These are phyloP conservation scores for Hordeum marinum DNA, from an alignment of 176 grass and related monocot genomes.

Conservation along the genomic window DNA sequence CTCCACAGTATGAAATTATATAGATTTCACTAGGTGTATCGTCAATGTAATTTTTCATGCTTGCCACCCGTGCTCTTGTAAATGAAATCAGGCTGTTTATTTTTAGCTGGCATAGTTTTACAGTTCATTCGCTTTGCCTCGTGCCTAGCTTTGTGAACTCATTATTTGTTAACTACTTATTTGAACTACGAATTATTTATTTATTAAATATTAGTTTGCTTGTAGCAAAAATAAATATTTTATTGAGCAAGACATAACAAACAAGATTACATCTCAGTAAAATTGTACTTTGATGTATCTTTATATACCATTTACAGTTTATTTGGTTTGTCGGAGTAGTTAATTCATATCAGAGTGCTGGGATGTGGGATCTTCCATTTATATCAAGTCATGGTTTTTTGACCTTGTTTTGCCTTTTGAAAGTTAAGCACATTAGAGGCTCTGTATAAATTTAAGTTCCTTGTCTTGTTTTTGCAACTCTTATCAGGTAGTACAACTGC, in stretches of 20 bases:
- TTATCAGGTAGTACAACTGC: slow-evolving; percentile 84
- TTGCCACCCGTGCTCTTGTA: not conserved
- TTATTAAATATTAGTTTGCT: not conserved
- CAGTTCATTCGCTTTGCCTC: not conserved
- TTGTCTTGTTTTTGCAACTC: slow-evolving; percentile 15
- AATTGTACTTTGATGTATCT: not conserved
- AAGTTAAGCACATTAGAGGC: not conserved
- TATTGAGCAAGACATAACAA: not conserved
- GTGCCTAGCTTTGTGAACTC: not conserved
- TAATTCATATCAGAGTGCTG: slow-evolving; percentile 8
- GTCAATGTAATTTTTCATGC: not conserved
- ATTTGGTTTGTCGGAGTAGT: not conserved
- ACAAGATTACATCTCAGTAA: not conserved
- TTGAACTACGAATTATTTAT: not conserved
- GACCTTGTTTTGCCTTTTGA: not conserved
- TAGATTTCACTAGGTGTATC: not conserved
- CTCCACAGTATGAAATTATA: not conserved
- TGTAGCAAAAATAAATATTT: slow-evolving; percentile 22
- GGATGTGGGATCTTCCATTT: not conserved
- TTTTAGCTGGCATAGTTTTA: not conserved
- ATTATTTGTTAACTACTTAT: slow-evolving; percentile 10
- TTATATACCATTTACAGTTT: not conserved
- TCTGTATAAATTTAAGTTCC: not conserved
- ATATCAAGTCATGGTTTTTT: not conserved
- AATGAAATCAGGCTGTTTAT: not conserved